Conservation (phyloP, 2,329 filamentous ascomycete species). For the Arachnomyces sp. region DNA sequence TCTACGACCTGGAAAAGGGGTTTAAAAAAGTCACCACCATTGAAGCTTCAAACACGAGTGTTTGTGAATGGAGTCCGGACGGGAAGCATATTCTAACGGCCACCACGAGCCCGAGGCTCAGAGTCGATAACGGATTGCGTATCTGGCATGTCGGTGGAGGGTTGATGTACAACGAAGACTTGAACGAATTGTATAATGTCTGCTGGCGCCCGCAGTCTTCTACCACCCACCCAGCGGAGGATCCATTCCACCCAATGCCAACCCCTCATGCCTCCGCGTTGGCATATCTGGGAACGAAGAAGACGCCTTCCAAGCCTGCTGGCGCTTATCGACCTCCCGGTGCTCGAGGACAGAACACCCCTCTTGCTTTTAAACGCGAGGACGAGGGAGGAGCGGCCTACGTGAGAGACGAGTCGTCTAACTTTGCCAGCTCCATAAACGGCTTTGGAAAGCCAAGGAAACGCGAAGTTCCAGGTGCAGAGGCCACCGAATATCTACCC, state of each 20-base stretch:
- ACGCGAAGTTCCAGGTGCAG: conserved; percentile 80
- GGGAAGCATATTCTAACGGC: conserved; percentile 93
- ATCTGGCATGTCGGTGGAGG: conserved; percentile 86
- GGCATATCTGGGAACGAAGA: conserved; percentile 73
- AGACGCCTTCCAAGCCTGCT: conserved; percentile 94
- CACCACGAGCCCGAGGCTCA: conserved; percentile 89
- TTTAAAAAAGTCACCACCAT: conserved; percentile 89
- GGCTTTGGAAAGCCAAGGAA: conserved; percentile 71
- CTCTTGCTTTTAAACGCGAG: conserved; percentile 92
- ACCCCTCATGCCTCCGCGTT: conserved; percentile 74
- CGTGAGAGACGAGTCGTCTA: conserved; percentile 67
- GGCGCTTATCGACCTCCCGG: conserved; percentile 94
- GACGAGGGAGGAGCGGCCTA: conserved; percentile 92
- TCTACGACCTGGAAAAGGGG: conserved; percentile 93
- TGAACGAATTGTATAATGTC: conserved; percentile 88
- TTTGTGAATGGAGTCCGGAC: conserved; percentile 96
- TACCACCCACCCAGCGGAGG: conserved; percentile 53
- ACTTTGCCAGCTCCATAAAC: conserved; percentile 53
- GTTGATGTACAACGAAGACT: conserved; percentile 92
- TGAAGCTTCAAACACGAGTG: conserved; percentile 88
- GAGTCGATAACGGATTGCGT: conserved; percentile 93
- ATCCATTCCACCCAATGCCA: conserved; percentile 68
- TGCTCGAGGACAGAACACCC: conserved; percentile 79
- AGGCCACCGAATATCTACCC: conserved; percentile 58
- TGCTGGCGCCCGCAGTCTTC: conserved; percentile 72